Base-by-base conservation (phyloP, 306 rosid species). In the Quercus dentata region DNA sequence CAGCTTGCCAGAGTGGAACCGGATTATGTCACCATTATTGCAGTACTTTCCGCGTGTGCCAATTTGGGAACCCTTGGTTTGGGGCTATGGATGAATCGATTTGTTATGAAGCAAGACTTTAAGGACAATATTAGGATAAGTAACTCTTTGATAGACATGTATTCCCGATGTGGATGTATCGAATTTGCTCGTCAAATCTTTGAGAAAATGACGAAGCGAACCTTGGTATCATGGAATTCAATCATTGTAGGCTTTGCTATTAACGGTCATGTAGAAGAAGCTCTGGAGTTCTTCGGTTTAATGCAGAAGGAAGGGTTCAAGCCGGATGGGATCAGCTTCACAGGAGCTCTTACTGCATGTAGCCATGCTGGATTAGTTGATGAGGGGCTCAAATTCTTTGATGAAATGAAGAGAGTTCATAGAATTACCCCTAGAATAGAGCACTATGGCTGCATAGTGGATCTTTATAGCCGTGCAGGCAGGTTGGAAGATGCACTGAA, bases 361-460 rank as follows among this genome's bases (percentile, higher is more conserved):
- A 92, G 94, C 79, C 99, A 92, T 80, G 95, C 92, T 3, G 97
- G 99, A 38, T 76, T 94, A 54, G 85, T 92, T 3, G 81, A 88
- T 1, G 83, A 91, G 71, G 97, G 97, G 44, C 86, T 90, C 6
- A 38, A 52, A 86, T 84, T 92, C 58, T 94, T 94, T 74, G 78
- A 88, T 69, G 78, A 76, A 63, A 92, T 92, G 94, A 90, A 71
- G 83, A 86, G 85, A 31, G 81, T 78, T 63, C 85, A 76, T 62
- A 81, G 85, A 79, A 85, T 91, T 77, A 38, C 56, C 23, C 95
- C 90, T 3, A 81, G 89, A 76, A 91, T 94, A 1, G 97, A 94
- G 88, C 97, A 94, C 83, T 91, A 90, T 49, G 97, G 97, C 56
- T 94, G 99, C 75, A 18, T 94, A 5, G 97, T 94, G 7, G 97